Evolutionary conservation across 106 monocot species (phyloP).

Genomic region (Cymbidium sinense): DNA sequence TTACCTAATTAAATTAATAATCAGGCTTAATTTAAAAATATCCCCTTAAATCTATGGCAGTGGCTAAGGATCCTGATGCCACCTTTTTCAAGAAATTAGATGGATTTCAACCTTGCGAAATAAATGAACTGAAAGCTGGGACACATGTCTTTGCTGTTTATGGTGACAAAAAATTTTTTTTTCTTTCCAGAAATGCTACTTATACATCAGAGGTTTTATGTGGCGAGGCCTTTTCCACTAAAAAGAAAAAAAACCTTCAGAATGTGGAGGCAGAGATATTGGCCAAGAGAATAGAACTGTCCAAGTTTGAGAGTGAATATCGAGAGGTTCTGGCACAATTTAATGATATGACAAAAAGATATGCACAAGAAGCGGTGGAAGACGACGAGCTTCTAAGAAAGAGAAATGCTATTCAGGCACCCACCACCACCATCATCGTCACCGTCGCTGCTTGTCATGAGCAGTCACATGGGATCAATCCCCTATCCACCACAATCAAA

Average conservation of each 20-base stretch:
- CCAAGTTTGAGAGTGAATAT: constrained; percentile 90
- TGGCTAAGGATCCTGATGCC: constrained; percentile 70
- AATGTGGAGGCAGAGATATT: constrained; percentile 71
- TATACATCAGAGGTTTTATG: constrained; percentile 83
- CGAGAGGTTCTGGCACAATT: constrained; percentile 90
- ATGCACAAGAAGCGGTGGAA: constrained; percentile 78
- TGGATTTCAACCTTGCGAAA: constrained; percentile 95
- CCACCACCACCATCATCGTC: constrained; percentile 59
- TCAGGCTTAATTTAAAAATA: no score
- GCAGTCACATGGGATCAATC: no score
- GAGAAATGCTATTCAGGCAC: constrained; percentile 67
- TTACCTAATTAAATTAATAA: no score
- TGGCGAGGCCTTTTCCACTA: constrained; percentile 60
- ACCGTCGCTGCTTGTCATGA: no score
- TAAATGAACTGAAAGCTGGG: constrained; percentile 88
- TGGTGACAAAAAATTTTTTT: no score
- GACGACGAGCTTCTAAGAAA: constrained; percentile 83
- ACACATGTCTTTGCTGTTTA: constrained; percentile 92
- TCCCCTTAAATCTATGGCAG: no score
- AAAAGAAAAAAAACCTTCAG: constrained; percentile 72
- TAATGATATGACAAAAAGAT: constrained; percentile 88
- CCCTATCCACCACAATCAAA: no score
- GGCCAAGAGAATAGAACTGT: constrained; percentile 77
- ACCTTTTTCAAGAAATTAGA: constrained; percentile 94
- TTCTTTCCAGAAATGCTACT: constrained; percentile 74